These are phyloP conservation scores for Teratosphaeria pseudoeucalypti DNA, from an alignment of 2,329 filamentous ascomycete genomes.

Conservation along the genomic window DNA sequence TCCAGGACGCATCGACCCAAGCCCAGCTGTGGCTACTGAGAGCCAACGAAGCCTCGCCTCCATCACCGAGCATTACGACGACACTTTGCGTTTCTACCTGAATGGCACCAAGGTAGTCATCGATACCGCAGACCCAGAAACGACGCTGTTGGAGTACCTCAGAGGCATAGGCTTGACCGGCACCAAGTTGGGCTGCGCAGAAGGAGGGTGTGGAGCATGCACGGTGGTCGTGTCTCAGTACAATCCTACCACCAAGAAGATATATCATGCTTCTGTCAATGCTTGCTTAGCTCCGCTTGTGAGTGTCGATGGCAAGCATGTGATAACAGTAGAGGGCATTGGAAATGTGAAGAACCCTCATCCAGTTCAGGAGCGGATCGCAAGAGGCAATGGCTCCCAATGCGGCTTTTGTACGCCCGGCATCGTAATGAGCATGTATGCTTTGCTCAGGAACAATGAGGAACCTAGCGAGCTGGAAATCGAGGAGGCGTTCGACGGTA, in stretches of 20 bases:
- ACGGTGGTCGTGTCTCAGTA: conserved; percentile 90
- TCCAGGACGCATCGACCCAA: conserved; percentile 43
- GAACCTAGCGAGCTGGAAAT: conserved; percentile 70
- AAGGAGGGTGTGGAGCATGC: conserved; percentile 93
- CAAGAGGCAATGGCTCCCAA: conserved; percentile 83
- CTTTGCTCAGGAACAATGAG: conserved; percentile 74
- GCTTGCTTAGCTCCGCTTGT: conserved; percentile 88
- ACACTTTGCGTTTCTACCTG: conserved; percentile 83
- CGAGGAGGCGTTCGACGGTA: conserved; percentile 95
- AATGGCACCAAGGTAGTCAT: conserved; percentile 85
- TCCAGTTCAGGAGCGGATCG: conserved; percentile 81
- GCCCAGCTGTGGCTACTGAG: conserved; percentile 34
- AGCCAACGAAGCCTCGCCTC: conserved; percentile 42
- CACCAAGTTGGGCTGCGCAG: conserved; percentile 91
- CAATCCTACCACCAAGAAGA: conserved; percentile 82
- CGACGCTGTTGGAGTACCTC: conserved; percentile 86
- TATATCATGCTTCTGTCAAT: conserved; percentile 95
- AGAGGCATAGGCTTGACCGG: conserved; percentile 87
- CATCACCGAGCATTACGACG: conserved; percentile 69
- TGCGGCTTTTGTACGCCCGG: conserved; percentile 95
- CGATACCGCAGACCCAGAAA: conserved; percentile 79
- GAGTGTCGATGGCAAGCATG: conserved; percentile 93
- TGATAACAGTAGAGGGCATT: conserved; percentile 95
- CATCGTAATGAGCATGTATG: conserved; percentile 96
- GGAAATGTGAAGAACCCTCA: conserved; percentile 80